These are phyloP conservation scores for Phytopythium aichiense DNA, from an alignment of 352 stramenopile species.

Conservation along the genomic window DNA sequence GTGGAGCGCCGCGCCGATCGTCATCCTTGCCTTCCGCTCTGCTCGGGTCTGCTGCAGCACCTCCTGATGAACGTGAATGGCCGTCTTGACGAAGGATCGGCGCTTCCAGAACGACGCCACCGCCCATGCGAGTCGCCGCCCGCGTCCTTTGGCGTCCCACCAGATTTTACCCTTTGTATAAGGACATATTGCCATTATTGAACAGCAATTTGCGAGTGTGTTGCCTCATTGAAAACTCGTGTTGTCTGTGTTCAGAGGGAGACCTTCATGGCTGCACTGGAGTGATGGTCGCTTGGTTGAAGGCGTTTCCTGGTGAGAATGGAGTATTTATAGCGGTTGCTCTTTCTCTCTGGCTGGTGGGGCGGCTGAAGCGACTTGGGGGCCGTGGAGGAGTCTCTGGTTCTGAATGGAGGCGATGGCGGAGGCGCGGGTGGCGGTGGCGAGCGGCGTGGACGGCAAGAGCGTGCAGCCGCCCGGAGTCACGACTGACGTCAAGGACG, in stretches of 20 bases:
- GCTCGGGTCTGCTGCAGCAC: not conserved
- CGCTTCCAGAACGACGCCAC: not conserved
- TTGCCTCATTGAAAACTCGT: too few species aligned
- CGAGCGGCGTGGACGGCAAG: not conserved
- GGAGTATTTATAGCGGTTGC: not conserved
- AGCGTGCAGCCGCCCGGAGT: not conserved
- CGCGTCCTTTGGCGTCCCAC: not conserved
- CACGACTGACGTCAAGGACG: too few species aligned
- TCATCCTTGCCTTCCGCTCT: slow-evolving; percentile 18
- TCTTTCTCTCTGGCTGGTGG: not conserved
- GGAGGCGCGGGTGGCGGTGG: not conserved
- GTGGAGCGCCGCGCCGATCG: slow-evolving; percentile 15
- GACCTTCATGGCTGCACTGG: not conserved
- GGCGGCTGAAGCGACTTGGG: not conserved
- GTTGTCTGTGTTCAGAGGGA: too few species aligned
- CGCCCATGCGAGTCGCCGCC: not conserved
- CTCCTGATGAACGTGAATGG: not conserved
- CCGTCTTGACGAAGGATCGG: not conserved
- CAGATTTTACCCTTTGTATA: not conserved
- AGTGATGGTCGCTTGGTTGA: slow-evolving; percentile 29
- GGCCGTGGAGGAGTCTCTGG: not conserved
- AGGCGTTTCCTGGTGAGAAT: slow-evolving; percentile 19
- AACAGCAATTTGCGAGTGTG: not conserved
- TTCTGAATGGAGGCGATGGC: not conserved
- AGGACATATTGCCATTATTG: not conserved